These are phyloP conservation scores for Neofusicoccum umdonicola DNA, from an alignment of 2,329 filamentous ascomycete species.

Conservation along the genomic window DNA sequence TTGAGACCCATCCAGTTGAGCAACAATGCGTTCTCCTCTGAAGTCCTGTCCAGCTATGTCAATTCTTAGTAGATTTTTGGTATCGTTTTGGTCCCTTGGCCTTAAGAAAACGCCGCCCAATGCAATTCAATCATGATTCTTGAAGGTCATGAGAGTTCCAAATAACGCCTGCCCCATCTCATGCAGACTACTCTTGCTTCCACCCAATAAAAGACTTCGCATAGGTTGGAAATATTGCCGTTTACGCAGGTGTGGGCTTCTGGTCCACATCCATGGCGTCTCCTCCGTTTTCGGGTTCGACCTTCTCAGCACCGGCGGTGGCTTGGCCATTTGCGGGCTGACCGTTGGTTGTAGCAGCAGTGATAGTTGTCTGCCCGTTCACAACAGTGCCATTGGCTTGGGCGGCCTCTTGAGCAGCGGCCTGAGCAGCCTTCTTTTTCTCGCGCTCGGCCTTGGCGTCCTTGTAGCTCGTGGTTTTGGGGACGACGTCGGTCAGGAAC, in stretches of 20 bases:
- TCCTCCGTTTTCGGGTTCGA: neutral
- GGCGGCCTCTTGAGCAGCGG: neutral
- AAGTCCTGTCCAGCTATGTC: neutral
- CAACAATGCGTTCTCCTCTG: neutral
- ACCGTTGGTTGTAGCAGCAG: neutral
- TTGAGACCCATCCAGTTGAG: neutral
- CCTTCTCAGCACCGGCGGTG: neutral
- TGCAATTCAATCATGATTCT: neutral
- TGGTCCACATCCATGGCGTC: conserved; percentile 15
- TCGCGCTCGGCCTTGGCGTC: conserved; percentile 66
- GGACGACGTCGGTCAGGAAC: conserved; percentile 88
- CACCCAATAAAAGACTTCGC: too few relatives aligned
- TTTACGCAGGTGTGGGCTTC: neutral
- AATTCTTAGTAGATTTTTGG: neutral
- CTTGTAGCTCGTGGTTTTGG: conserved; percentile 78
- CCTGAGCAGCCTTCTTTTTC: conserved; percentile 28
- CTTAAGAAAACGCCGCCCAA: neutral
- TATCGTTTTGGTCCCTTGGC: neutral
- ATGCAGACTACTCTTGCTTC: neutral
- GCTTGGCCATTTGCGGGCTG: neutral
- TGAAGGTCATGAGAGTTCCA: neutral
- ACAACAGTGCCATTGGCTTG: neutral
- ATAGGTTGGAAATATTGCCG: too few relatives aligned
- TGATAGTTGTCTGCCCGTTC: conserved; percentile 13
- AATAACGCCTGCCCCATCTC: neutral